Conservation (phyloP, 257 asterid species). For the Fraxinus pennsylvanica region DNA sequence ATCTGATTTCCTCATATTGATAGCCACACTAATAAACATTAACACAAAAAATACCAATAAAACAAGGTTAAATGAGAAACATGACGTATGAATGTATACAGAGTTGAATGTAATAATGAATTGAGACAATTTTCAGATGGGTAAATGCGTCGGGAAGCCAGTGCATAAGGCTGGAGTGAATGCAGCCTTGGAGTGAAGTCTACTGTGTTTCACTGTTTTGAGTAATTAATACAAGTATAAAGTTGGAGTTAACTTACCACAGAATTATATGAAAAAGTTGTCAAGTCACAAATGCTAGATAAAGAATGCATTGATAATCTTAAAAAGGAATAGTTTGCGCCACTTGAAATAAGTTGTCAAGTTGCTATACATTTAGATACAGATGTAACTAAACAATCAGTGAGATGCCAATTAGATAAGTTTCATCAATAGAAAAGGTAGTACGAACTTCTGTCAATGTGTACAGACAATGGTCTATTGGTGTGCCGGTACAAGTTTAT, state of each 20-base stretch:
- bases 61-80: slow-evolving; percentile 2
- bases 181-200: not conserved
- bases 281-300: not conserved
- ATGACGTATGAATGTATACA: slow-evolving; percentile 8
- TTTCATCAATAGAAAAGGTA: not conserved
- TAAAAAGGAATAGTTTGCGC: not conserved
- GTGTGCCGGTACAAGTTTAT: not conserved
- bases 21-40: slow-evolving; percentile 1
- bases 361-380: slow-evolving; percentile 4
- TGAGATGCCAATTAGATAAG: slow-evolving; percentile 4
- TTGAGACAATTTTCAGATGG: not conserved
- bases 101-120: slow-evolving; percentile 7
- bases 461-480: not conserved
- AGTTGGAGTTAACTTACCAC: not conserved
- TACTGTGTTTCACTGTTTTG: no score
- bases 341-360: not conserved
- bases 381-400: not conserved
- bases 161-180: slow-evolving; percentile 2
- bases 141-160: not conserved
- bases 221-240: slow-evolving; percentile 9
- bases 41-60: slow-evolving; percentile 8
- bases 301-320: not conserved
- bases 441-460: not conserved
- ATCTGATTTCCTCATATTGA: slow-evolving; percentile 11
- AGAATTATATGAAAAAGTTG: not conserved